Evolutionary conservation across 1,284 basidiomycete species (phyloP), one percentile per base, ranked within the genome.

Genomic region (Cystobasidiaceae sp.): DNA sequence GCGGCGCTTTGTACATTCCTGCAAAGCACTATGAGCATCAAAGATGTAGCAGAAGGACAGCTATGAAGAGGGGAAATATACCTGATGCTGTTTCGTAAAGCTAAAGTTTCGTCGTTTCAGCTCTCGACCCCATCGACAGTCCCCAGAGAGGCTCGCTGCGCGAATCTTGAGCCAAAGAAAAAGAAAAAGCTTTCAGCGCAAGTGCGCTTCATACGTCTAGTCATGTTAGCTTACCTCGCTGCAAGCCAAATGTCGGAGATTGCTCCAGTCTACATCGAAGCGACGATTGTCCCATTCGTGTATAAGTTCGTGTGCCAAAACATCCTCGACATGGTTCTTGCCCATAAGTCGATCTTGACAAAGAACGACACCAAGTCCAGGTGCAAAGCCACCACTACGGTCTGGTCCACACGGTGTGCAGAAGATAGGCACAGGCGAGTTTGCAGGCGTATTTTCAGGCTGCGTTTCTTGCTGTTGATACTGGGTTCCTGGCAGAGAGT

Each of bases 241-340:
- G 51, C 67, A 68, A 9, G 67, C 63, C 13, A 61, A n/a, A 44
- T 59, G 58, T 59, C 91, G 80, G 58, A 97, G 77, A 77, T 97
- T 88, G 56, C 76, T 78, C 92, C 91, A 97, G 76, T 96, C 86
- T 1, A 96, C 88, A 66, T 92, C 86, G 80, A 97, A 97, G 75
- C 87, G 86, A 76, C 89, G 90, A 71, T 96, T 89, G 75, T 97
- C 94, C 75, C 88, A 97, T 82, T 93, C 87, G 77, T 97, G 94
- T n/a, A 97, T 80, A 64, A 97, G 84, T 75, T 98, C 94, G 74
- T 98, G 94, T 17, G 90, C 84, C 32, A 97, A 79, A 15, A 93
- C 96, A 75, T 92, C 85, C 77, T 97, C 91, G 85, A 94, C 87
- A 72, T 97, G 91, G 45, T 82, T 82, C 75, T 90, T 88, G 77